Percentiles rank a stretch among this genome's conserved stretches.
phyloP scores from a whole-genome alignment of 108 stramenopile genomes.

The Discostella stelligeroides region DNA sequence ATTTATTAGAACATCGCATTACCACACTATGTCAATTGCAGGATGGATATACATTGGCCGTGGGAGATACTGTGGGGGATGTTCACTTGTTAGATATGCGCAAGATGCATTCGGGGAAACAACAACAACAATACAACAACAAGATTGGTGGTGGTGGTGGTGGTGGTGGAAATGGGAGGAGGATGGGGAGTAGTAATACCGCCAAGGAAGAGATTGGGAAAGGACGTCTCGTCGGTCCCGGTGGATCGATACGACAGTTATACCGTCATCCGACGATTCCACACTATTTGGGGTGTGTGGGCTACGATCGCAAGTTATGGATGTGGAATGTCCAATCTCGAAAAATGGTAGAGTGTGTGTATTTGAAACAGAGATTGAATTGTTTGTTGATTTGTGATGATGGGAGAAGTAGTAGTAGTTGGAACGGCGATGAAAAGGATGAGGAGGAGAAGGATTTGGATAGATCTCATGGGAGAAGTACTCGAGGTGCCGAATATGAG shows the following conservation, averaged over 20 bases:
- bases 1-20: conserved; percentile 64
- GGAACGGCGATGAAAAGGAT: conserved; percentile 9
- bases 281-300: conserved; percentile 65
- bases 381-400: conserved; percentile 73
- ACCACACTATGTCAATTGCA: conserved; percentile 66
- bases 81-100: conserved; percentile 67
- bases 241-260: conserved; percentile 73
- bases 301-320: conserved; percentile 84
- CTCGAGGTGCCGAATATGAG: conserved; percentile 65
- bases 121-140: not conserved
- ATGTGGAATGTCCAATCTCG: conserved; percentile 64
- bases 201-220: conserved; percentile 30
- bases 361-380: conserved; percentile 86
- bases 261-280: conserved; percentile 65
- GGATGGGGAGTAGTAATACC: no score
- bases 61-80: conserved; percentile 72
- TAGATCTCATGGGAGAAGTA: no score
- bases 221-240: conserved; percentile 76
- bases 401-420: conserved; percentile 20
- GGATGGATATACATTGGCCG: conserved; percentile 48
- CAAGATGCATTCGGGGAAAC: conserved; percentile 43
- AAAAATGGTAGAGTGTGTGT: conserved; percentile 72
- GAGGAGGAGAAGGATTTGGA: conserved; percentile 24
- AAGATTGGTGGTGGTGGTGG: no score
- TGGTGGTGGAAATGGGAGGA: conserved; percentile 23